Base-by-base conservation (phyloP, 495 filamentous ascomycete species). In the Annulohypoxylon stygium region DNA sequence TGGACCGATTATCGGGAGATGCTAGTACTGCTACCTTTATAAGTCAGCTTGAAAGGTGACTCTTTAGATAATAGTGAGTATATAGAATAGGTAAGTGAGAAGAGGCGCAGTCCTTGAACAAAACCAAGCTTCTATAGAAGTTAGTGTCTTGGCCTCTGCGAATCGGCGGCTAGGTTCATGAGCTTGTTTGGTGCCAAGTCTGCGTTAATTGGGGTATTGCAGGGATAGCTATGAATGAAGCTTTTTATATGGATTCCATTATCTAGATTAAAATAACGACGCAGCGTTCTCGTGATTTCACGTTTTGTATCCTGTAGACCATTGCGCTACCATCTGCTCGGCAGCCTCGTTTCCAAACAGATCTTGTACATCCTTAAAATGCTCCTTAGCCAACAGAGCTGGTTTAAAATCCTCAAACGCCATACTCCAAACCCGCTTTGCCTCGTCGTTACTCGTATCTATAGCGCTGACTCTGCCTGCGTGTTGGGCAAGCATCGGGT, bases 341-440 rank as follows among this genome's bases (percentile, higher is more conserved):
- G 36, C 75, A 4, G 70, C 75, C 11, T 77, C 70, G 8, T 68
- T 12, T 14, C 77, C 77, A 58, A 79, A 79, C 33, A 79, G 36
- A 16, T 71, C 75, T 45, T 25, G 61, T 2, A 79, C 70, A 41
- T 71, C 50, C 41, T 20, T 64, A 30, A 76, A 39, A 41, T 79
- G 77, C 3, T 75, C 68, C 14, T 36, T 39, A 39, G 75, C 73
- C 47, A 79, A 45, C 30, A 61, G 54, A 14, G 30, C 43, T 18
- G 77, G 70, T 47, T 74, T 72, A 53, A 77, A 63, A 45, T 79
- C 70, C 39, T 79, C 77, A 55, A 79, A 79, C 50, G 75, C 77
- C 77, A 79, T 79, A 54, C 77, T 79, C 77, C 77, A 79, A n/a
- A 79, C 75, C 4, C 70, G 69, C 18, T 60, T 75, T 26, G 77